phyloP scores from a whole-genome alignment of 2,329 filamentous ascomycete genomes.

The Ascochyta koolunga region DNA sequence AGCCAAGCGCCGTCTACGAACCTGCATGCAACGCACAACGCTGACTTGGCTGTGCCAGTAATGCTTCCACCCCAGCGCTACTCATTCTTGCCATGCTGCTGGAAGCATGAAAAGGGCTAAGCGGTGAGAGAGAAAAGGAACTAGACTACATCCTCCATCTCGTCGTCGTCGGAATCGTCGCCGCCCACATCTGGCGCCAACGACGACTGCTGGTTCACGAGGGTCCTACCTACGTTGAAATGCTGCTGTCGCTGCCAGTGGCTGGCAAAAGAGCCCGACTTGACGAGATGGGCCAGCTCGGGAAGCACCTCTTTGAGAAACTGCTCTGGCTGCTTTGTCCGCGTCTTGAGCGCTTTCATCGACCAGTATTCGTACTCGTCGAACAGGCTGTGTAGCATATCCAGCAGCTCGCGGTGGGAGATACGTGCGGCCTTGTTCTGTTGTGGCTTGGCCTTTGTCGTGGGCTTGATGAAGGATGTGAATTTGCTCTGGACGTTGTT shows the following conservation, averaged over 20 bases:
- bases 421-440: conserved; percentile 86
- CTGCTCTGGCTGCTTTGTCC: conserved; percentile 86
- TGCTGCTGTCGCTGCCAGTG: conserved; percentile 81
- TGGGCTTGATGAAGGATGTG: conserved; percentile 39
- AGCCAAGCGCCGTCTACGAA: not conserved
- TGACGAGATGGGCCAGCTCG: conserved; percentile 80
- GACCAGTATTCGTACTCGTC: conserved; percentile 88
- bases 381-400: conserved; percentile 84
- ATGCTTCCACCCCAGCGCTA: not conserved
- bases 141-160: conserved; percentile 77
- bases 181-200: conserved; percentile 55
- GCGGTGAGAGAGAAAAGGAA: not conserved
- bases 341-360: conserved; percentile 81
- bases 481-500: conserved; percentile 41
- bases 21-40: not conserved
- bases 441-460: conserved; percentile 31
- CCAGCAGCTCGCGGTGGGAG: conserved; percentile 84
- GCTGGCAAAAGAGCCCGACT: conserved; percentile 82
- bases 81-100: too few relatives aligned
- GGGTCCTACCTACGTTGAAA: conserved; percentile 54
- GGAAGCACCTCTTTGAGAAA: conserved; percentile 87
- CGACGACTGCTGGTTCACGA: conserved; percentile 49
- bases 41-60: too few relatives aligned
- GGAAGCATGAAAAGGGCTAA: too few relatives aligned
- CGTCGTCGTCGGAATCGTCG: conserved; percentile 69